Base-by-base conservation (phyloP, 2,329 filamentous ascomycete genomes). In the Septoria petroselini region DNA sequence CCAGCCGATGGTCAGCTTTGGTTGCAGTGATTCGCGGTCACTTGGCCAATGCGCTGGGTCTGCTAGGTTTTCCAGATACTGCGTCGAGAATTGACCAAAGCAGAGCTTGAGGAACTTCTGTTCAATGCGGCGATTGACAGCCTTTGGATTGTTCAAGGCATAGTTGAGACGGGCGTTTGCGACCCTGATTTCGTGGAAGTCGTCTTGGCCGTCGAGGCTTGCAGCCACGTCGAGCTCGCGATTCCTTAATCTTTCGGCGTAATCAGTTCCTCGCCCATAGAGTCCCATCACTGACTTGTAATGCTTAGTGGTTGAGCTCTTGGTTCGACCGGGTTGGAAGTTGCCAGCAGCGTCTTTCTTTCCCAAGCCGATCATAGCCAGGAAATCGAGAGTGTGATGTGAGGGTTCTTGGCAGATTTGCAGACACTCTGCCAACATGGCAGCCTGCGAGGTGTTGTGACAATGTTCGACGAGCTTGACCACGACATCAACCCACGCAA, bases 401-500 rank as follows among this genome's bases (percentile, higher is more conserved):
- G 7, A 18, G 12, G 54, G 50, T 4, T 41, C 25, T 6, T 29
- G 9, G 47, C 42, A 58, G 14, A 38, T 31, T n/a, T 31, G 14
- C 4, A 48, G 37, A 19, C 50, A 53, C 15, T 50, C 17, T 4
- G 38, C 25, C 3, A 31, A 25, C n/a, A 50, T 40, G 7, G 42
- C 31, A 9, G 33, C 38, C 14, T 43, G 5, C 8, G 14, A 12
- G 7, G 30, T 46, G 29, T 38, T 27, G 34, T 59, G 50, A 11
- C 50, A 39, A 39, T 47, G 52, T 3, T 18, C 12, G 14, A 56
- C 40, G 0, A 59, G 18, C 8, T 23, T 18, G 3, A 48, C 11
- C 5, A 60, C 41, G 8, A 67, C 46, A 21, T 56, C 53, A 17
- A 65, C 48, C 64, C 65, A 68, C 12, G 65, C 54, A 4, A 60